Evolutionary conservation across 371 early-diverging fungal species (phyloP).

Genomic region (Chytridium lagenaria): DNA sequence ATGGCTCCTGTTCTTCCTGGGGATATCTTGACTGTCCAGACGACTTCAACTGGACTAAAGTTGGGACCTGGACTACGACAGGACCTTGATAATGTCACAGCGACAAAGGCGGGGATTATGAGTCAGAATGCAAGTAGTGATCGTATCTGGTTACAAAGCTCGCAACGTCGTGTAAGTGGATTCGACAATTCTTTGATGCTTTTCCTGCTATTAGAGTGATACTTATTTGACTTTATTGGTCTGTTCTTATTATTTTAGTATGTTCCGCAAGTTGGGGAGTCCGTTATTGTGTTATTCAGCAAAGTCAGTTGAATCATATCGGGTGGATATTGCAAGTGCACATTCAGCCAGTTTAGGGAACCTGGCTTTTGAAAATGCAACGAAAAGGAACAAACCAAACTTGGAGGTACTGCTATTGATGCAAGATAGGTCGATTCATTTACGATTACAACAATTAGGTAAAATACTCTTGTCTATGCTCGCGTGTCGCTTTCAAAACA

Average conservation of each 20-base stretch:
- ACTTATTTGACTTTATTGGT: neutral
- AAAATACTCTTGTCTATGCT: constrained; percentile 75
- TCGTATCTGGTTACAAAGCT: constrained; percentile 81
- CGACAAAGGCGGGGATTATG: constrained; percentile 79
- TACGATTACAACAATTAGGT: neutral
- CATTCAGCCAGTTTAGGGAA: constrained; percentile 78
- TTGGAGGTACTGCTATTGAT: too few relatives aligned
- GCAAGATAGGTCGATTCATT: constrained; percentile 6
- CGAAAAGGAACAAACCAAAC: constrained; percentile 88
- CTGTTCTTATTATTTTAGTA: constrained; percentile 62
- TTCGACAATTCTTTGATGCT: neutral
- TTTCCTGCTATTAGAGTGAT: neutral
- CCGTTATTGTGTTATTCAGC: constrained; percentile 84
- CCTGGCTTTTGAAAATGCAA: constrained; percentile 94
- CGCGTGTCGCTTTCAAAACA: constrained; percentile 84
- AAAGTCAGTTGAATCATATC: constrained; percentile 77
- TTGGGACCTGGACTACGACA: constrained; percentile 85
- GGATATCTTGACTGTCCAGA: constrained; percentile 56
- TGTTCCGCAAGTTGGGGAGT: constrained; percentile 83
- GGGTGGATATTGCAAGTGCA: constrained; percentile 92
- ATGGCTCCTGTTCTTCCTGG: constrained; percentile 68
- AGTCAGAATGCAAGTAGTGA: constrained; percentile 60
- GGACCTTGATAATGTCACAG: constrained; percentile 64
- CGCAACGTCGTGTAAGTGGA: constrained; percentile 77
- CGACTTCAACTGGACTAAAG: constrained; percentile 47